These are phyloP conservation scores for Spiromastix sp. DNA, from an alignment of 2,329 filamentous ascomycete species.

Conservation along the genomic window DNA sequence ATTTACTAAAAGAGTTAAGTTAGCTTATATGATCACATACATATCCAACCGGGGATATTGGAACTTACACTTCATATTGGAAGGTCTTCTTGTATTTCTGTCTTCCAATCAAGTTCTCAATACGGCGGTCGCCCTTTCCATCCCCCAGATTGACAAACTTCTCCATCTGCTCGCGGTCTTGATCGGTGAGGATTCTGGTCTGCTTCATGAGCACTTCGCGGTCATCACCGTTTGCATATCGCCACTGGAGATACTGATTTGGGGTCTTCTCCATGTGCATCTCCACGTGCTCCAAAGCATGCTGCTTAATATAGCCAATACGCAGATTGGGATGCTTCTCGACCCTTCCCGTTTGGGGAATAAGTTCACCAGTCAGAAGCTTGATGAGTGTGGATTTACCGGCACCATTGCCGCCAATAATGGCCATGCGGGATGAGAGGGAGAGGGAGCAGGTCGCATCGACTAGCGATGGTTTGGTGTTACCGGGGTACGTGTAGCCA, in stretches of 20 bases:
- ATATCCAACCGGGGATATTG: background rate
- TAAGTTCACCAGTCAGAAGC: constrained; percentile 82
- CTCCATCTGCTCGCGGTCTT: constrained; percentile 84
- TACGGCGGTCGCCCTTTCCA: constrained; percentile 63
- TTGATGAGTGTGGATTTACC: constrained; percentile 99
- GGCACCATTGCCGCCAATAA: constrained; percentile 95
- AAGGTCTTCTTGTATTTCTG: constrained; percentile 99
- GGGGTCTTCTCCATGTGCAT: constrained; percentile 99
- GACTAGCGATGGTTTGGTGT: constrained; percentile 72
- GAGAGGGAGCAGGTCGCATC: constrained; percentile 83
- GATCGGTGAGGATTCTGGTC: constrained; percentile 76
- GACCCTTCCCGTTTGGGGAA: constrained; percentile 74
- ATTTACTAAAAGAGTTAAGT: constrained; percentile 51
- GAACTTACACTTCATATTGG: constrained; percentile 81
- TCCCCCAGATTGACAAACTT: constrained; percentile 78
- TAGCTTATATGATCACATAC: too few relatives aligned
- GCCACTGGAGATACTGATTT: constrained; percentile 98
- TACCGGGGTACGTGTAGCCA: constrained; percentile 86
- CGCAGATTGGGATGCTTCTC: constrained; percentile 98
- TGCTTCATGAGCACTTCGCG: constrained; percentile 97
- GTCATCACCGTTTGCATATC: constrained; percentile 93
- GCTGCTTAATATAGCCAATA: constrained; percentile 99
- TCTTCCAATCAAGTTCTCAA: constrained; percentile 86
- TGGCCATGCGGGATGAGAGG: constrained; percentile 85
- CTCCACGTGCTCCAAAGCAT: constrained; percentile 96